Conservation (phyloP, 2,329 filamentous ascomycete species). For the Colletotrichum sublineola region DNA sequence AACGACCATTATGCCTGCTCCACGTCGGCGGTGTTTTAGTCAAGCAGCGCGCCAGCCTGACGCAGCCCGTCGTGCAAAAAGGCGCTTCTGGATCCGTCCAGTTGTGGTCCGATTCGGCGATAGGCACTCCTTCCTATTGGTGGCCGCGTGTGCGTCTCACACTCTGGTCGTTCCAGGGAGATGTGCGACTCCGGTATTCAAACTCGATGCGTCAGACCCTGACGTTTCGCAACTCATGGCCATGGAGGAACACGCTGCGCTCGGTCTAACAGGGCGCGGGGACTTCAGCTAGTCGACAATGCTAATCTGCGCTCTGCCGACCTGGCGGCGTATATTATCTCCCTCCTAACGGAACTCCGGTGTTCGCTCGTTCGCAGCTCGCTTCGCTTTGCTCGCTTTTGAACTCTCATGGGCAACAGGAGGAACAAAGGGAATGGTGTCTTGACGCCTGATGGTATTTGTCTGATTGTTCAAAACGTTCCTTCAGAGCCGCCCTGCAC, state of each 20-base stretch:
- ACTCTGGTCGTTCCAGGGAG: conserved; percentile 43
- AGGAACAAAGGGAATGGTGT: neutral
- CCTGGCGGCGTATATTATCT: conserved; percentile 27
- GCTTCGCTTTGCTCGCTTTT: conserved; percentile 24
- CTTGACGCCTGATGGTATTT: neutral
- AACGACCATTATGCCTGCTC: conserved; percentile 40
- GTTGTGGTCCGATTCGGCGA: conserved; percentile 44
- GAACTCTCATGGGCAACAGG: conserved; percentile 5
- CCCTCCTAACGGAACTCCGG: conserved; percentile 38
- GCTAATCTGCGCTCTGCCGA: conserved; percentile 23
- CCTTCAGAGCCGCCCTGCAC: conserved; percentile 31
- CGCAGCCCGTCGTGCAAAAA: conserved; percentile 38
- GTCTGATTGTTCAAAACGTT: conserved; percentile 4
- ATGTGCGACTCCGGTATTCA: conserved; percentile 43
- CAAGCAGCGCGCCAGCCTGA: conserved; percentile 40
- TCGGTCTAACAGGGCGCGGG: conserved; percentile 41
- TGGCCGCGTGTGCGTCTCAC: conserved; percentile 39
- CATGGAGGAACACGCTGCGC: conserved; percentile 38
- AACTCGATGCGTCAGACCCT: conserved; percentile 41
- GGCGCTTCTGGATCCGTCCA: conserved; percentile 41
- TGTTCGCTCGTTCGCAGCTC: conserved; percentile 27
- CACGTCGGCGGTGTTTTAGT: conserved; percentile 39
- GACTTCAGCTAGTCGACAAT: conserved; percentile 9
- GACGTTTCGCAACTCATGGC: conserved; percentile 40
- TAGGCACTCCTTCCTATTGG: conserved; percentile 41